Conservation (phyloP, 2,329 filamentous ascomycete genomes). For the Pseudogymnoascus sp. region DNA sequence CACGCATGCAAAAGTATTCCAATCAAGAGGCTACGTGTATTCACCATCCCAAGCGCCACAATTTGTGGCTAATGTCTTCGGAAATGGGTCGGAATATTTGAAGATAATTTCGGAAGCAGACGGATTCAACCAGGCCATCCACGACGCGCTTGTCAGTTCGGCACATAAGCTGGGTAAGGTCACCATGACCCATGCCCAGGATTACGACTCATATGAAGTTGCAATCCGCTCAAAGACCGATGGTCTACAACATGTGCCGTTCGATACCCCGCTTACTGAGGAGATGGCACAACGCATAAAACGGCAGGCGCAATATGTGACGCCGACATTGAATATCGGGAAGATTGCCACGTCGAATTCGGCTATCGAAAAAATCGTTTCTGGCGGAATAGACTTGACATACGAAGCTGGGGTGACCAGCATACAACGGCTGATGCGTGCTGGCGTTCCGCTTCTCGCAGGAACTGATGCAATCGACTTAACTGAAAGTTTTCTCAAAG, state of each 20-base stretch:
- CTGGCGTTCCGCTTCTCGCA: constrained; percentile 11
- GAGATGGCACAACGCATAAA: constrained; percentile 17
- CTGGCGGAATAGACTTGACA: background rate
- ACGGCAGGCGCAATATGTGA: constrained; percentile 18
- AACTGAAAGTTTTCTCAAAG: background rate
- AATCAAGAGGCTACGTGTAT: background rate
- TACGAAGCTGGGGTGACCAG: background rate
- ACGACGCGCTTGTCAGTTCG: constrained; percentile 19
- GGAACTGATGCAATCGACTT: constrained; percentile 10
- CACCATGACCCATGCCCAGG: constrained; percentile 21
- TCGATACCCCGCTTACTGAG: constrained; percentile 19
- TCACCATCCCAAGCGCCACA: constrained; percentile 3
- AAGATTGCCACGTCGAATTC: constrained; percentile 9
- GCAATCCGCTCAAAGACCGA: constrained; percentile 20
- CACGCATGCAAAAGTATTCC: constrained; percentile 6
- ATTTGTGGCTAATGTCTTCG: constrained; percentile 9
- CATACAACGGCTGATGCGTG: background rate
- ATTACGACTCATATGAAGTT: constrained; percentile 15
- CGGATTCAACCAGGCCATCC: constrained; percentile 17
- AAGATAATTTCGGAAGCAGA: constrained; percentile 10
- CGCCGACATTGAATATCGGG: constrained; percentile 23
- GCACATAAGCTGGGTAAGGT: constrained; percentile 15
- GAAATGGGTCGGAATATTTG: constrained; percentile 10
- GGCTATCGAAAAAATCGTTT: background rate
- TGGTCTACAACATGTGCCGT: constrained; percentile 24